A percentile compares a stretch with the other conserved stretches of the same genome.
Conservation (phyloP, 371 early-diverging fungal genomes). For the Mortierella sp. region DNA sequence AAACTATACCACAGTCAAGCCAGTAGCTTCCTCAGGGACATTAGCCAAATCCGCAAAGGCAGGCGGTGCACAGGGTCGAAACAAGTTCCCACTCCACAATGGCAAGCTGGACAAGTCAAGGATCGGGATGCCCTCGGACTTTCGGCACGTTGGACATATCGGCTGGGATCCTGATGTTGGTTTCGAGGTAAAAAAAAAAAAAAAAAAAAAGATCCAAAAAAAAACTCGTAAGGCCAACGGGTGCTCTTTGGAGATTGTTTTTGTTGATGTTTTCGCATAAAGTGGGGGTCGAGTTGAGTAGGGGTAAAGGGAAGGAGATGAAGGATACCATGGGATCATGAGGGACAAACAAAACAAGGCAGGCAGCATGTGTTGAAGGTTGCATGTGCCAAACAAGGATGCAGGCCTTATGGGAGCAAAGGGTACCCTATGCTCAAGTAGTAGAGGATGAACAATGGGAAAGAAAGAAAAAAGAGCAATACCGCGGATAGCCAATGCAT, state of each 20-base stretch:
- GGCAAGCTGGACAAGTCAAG: conserved; percentile 76
- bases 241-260: neutral
- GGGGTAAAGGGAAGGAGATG: too few relatives aligned
- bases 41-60: conserved; percentile 41
- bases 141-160: conserved; percentile 86
- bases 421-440: conserved; percentile 8
- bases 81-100: conserved; percentile 39
- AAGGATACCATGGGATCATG: conserved; percentile 8
- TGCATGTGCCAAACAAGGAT: conserved; percentile 2
- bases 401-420: neutral
- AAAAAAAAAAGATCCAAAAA: too few relatives aligned
- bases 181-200: conserved; percentile 76
- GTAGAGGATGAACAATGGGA: neutral
- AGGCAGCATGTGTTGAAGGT: neutral
- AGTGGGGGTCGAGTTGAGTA: neutral
- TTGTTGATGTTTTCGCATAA: neutral
- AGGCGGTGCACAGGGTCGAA: conserved; percentile 30
- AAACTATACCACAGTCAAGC: conserved; percentile 28
- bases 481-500: neutral
- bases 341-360: neutral
- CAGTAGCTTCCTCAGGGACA: conserved; percentile 41
- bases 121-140: conserved; percentile 84
- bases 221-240: too few relatives aligned
- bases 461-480: neutral
- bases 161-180: conserved; percentile 86